A percentile compares a stretch with the other conserved stretches of the same genome.
phyloP scores from a whole-genome alignment of 495 filamentous ascomycete genomes.

The Ascodesmis nigricans region DNA sequence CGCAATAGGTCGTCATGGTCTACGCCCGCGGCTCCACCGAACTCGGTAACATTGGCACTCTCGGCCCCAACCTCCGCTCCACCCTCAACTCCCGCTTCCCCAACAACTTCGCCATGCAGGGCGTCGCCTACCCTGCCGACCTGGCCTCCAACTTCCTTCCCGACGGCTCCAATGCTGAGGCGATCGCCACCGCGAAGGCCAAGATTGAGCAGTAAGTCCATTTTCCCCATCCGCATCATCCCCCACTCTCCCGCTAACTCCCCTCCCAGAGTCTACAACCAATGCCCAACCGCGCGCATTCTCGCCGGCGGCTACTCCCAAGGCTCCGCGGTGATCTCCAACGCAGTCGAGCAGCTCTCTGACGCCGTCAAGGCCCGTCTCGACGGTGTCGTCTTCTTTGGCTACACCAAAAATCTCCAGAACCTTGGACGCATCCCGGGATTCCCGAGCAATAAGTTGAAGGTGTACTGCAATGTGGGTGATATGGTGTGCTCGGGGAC shows the following conservation, averaged over 20 bases:
- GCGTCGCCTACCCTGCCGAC: slow-evolving; percentile 13
- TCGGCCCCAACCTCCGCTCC: not conserved
- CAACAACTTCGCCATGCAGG: not conserved
- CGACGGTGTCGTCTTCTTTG: slow-evolving; percentile 33
- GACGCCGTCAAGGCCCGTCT: slow-evolving; percentile 28
- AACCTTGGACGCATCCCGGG: slow-evolving; percentile 24
- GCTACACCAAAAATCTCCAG: slow-evolving; percentile 27
- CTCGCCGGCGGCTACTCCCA: slow-evolving; percentile 5
- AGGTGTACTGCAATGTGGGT: slow-evolving; percentile 30
- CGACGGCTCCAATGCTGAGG: slow-evolving; percentile 26
- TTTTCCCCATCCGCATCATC: too few species aligned
- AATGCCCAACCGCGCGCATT: not conserved
- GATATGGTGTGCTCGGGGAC: slow-evolving; percentile 35
- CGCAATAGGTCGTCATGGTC: slow-evolving; percentile 9
- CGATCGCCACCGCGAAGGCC: slow-evolving; percentile 34
- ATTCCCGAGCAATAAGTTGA: slow-evolving; percentile 26
- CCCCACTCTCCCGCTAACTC: slow-evolving; percentile 24
- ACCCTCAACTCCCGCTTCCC: not conserved
- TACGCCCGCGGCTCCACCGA: not conserved
- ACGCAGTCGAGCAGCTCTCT: slow-evolving; percentile 2
- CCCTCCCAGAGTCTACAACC: not conserved
- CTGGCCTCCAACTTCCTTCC: slow-evolving; percentile 25
- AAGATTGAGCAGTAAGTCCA: slow-evolving; percentile 36
- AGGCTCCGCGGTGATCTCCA: slow-evolving; percentile 9
- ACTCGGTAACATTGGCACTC: not conserved